These are phyloP conservation scores for Candida peoriensis DNA, from an alignment of 805 yeast species.

Conservation along the genomic window DNA sequence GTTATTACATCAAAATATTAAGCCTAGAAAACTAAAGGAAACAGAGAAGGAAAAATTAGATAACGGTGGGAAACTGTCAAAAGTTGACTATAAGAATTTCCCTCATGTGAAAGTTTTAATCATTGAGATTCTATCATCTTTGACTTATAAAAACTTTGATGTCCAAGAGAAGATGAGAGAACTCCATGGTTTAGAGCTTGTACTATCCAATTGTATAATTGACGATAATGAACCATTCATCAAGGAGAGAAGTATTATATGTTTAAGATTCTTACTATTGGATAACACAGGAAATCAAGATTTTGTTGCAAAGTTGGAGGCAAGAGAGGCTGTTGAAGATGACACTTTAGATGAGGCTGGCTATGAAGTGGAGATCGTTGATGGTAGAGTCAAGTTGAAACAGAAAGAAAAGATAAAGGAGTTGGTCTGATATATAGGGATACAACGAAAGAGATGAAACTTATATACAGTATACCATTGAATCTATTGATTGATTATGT, in stretches of 20 bases:
- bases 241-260: slow-evolving; percentile 78
- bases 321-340: slow-evolving; percentile 57
- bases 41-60: slow-evolving; percentile 14
- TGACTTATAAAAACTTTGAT: slow-evolving; percentile 44
- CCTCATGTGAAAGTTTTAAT: slow-evolving; percentile 65
- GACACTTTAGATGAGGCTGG: slow-evolving; percentile 67
- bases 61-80: not conserved
- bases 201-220: slow-evolving; percentile 76
- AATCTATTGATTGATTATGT: not conserved
- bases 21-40: slow-evolving; percentile 25
- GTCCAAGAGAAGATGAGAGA: slow-evolving; percentile 68
- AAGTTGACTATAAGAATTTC: slow-evolving; percentile 33
- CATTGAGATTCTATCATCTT: slow-evolving; percentile 58
- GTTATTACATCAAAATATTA: slow-evolving; percentile 29
- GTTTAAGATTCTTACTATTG: slow-evolving; percentile 63
- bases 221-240: slow-evolving; percentile 87
- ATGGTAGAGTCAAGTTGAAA: slow-evolving; percentile 64
- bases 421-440: no score
- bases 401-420: slow-evolving; percentile 19
- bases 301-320: slow-evolving; percentile 74
- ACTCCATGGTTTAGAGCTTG: slow-evolving; percentile 61
- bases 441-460: no score
- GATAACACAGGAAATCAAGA: slow-evolving; percentile 67
- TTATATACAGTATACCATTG: no score
- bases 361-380: slow-evolving; percentile 62